Conservation (phyloP, 2,329 filamentous ascomycete genomes). For the Chrysosporium keratinophilum region DNA sequence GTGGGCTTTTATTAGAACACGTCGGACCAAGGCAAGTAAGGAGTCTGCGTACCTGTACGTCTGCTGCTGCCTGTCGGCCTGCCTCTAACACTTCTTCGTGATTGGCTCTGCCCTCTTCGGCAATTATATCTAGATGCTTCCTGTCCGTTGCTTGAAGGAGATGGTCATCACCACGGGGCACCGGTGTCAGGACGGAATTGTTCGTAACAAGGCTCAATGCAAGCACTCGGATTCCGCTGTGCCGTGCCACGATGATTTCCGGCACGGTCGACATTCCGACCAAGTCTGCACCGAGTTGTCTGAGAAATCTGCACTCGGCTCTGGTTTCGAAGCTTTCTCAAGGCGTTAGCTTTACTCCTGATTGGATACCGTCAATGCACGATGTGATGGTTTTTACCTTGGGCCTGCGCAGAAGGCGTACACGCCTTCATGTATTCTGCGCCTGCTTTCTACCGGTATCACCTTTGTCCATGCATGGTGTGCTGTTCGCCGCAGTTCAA, state of each 20-base stretch:
- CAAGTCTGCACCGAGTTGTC: slow-evolving; percentile 53
- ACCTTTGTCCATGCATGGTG: slow-evolving; percentile 49
- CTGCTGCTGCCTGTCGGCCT: slow-evolving; percentile 48
- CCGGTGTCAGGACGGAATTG: slow-evolving; percentile 49
- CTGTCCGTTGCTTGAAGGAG: slow-evolving; percentile 42
- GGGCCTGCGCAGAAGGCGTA: slow-evolving; percentile 57
- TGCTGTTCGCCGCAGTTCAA: slow-evolving; percentile 47
- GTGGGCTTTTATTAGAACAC: slow-evolving; percentile 11
- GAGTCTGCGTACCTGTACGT: slow-evolving; percentile 47
- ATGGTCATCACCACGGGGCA: slow-evolving; percentile 48
- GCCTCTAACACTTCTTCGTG: slow-evolving; percentile 57
- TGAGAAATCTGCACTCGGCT: slow-evolving; percentile 54
- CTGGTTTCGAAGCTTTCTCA: slow-evolving; percentile 50
- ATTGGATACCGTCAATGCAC: neutral
- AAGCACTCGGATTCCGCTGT: slow-evolving; percentile 52
- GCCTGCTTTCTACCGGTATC: slow-evolving; percentile 34
- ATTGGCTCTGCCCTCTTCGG: slow-evolving; percentile 51
- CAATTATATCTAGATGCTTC: slow-evolving; percentile 44
- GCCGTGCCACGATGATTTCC: slow-evolving; percentile 56
- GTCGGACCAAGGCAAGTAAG: neutral
- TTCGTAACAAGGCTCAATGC: slow-evolving; percentile 59
- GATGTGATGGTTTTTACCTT: slow-evolving; percentile 35
- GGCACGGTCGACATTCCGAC: slow-evolving; percentile 62
- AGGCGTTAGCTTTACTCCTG: neutral
- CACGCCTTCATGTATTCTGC: slow-evolving; percentile 52